These are phyloP conservation scores for Candida cerambycidarum DNA, from an alignment of 805 yeast species.

Conservation along the genomic window DNA sequence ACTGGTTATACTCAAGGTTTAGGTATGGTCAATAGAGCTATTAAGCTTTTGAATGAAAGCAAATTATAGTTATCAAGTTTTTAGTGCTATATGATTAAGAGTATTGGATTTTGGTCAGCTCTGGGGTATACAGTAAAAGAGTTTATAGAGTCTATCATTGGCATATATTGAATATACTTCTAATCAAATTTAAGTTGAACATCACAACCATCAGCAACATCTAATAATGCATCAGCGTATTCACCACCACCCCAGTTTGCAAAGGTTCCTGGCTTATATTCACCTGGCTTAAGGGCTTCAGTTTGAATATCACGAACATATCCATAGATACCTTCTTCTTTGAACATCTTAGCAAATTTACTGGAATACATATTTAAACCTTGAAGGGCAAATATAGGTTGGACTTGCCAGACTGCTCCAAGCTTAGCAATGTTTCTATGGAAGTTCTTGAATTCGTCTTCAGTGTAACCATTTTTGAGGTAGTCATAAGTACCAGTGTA, in stretches of 20 bases:
- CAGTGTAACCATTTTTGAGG: slow-evolving; percentile 11
- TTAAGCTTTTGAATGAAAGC: background rate
- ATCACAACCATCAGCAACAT: slow-evolving; percentile 12
- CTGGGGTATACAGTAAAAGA: no score
- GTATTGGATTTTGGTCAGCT: no score
- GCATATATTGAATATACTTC: slow-evolving; percentile 3
- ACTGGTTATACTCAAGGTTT: slow-evolving; percentile 6
- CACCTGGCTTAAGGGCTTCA: slow-evolving; percentile 9
- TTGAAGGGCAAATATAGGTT: slow-evolving; percentile 14
- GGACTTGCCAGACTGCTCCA: slow-evolving; percentile 16
- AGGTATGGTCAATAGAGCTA: slow-evolving; percentile 1
- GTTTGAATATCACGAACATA: slow-evolving; percentile 12
- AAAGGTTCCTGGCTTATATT: slow-evolving; percentile 8
- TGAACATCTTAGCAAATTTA: slow-evolving; percentile 11
- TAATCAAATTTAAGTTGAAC: slow-evolving; percentile 18
- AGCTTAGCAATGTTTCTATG: slow-evolving; percentile 13
- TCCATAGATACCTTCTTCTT: slow-evolving; percentile 13
- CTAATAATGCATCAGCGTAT: slow-evolving; percentile 10
- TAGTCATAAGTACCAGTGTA: slow-evolving; percentile 14
- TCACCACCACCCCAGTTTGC: slow-evolving; percentile 12
- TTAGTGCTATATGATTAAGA: no score
- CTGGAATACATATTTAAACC: slow-evolving; percentile 7
- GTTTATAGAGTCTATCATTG: no score
- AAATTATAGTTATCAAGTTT: background rate
- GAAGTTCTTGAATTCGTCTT: slow-evolving; percentile 10